These are phyloP conservation scores for Auriscalpium microsporum DNA, from an alignment of 768 basidiomycete species.

Conservation along the genomic window DNA sequence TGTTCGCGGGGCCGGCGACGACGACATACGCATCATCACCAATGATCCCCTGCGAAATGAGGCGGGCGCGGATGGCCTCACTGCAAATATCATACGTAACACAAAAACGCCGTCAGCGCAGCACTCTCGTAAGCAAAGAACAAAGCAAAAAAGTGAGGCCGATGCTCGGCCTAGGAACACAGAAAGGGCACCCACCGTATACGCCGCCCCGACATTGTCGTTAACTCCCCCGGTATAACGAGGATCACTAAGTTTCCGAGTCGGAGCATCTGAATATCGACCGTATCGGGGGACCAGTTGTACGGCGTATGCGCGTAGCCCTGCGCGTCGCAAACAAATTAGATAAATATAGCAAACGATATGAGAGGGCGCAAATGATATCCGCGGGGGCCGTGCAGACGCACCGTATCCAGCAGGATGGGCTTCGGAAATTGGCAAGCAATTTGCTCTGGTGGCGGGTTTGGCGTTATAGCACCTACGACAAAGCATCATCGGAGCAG, in stretches of 20 bases:
- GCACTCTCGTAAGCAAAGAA: no score
- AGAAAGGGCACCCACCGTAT: slow-evolving; percentile 42
- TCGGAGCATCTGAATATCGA: slow-evolving; percentile 71
- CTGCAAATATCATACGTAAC: slow-evolving; percentile 25
- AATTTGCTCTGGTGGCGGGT: slow-evolving; percentile 49
- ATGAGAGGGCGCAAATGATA: no score
- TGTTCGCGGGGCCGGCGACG: slow-evolving; percentile 74
- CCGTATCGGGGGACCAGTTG: slow-evolving; percentile 64
- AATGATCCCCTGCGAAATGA: slow-evolving; percentile 56
- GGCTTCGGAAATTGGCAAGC: slow-evolving; percentile 75
- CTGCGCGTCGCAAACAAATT: slow-evolving; percentile 22
- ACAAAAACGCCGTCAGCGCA: no score
- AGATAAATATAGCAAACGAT: no score
- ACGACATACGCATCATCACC: slow-evolving; percentile 68
- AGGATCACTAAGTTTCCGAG: slow-evolving; percentile 70
- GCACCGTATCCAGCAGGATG: slow-evolving; percentile 64
- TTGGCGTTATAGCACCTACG: slow-evolving; percentile 55
- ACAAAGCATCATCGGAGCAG: not conserved
- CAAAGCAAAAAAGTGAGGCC: not conserved
- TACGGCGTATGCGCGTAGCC: slow-evolving; percentile 63
- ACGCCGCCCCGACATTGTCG: slow-evolving; percentile 75
- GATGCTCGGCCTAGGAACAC: slow-evolving; percentile 1
- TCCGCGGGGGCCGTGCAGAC: slow-evolving; percentile 13
- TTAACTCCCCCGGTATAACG: slow-evolving; percentile 70
- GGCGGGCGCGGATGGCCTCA: slow-evolving; percentile 54